Evolutionary conservation across 2,329 filamentous ascomycete species (phyloP), one percentile per base, ranked within the genome.

Genomic region (Sporothrix pallida): DNA sequence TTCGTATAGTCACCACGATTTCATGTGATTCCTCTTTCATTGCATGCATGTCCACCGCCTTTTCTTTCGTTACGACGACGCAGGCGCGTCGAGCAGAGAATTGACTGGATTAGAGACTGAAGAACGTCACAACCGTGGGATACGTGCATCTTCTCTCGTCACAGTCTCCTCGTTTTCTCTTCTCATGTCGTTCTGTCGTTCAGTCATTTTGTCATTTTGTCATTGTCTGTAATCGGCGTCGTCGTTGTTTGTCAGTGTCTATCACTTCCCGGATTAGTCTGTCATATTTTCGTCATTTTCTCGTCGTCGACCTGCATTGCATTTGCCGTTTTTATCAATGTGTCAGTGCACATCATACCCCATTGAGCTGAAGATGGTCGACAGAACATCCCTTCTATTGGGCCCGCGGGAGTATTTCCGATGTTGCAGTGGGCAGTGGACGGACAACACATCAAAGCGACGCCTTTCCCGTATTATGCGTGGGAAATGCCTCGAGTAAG

Each of bases 371-470:
- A 26, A 26, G 23, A 60, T 17, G 56, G 31, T 60, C 5, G 56
- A 12, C 54, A 7, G 58, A n/a, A 15, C n/a, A 2, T 15, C 60
- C 60, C 17, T 23, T 65, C 31, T 65, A 8, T 20, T 17, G 42
- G 37, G 12, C 5, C 31, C 10, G 60, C 60, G 60, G 60, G 42
- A 46, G 67, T 26, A 56, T 50, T 68, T 50, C 63, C 46, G 63
- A 68, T 48, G 63, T 68, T 68, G 44, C 44, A 68, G 12, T 31
- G 42, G 44, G 44, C 42, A 31, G 12, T 65, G 60, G 44, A 68
- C 44, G 63, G 44, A 50, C 63, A 68, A 68, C 63, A 50, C 63
- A 68, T 68, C 63, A 8, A 67, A 46, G 63, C 63, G 48, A 26
- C 62, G 44, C 63, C 44, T 15, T 31, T 50, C 44, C 63, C 63